A percentile compares a stretch with the other conserved stretches of the same genome.
phyloP scores from a whole-genome alignment of 257 asterid genomes.

The Rehmannia glutinosa region DNA sequence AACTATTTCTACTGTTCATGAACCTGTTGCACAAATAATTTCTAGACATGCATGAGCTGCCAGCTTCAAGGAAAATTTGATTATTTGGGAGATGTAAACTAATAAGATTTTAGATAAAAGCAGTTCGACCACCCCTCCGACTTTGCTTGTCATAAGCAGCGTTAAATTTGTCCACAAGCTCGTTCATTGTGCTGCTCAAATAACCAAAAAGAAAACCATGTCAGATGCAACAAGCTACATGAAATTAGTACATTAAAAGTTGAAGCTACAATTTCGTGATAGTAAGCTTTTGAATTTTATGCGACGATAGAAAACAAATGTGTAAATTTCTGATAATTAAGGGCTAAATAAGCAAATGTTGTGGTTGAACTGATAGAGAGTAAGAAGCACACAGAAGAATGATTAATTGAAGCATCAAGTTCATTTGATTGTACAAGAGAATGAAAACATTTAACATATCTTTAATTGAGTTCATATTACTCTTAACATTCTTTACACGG shows the following conservation, averaged over 20 bases:
- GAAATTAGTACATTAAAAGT: neutral
- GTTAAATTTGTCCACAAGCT: slow-evolving; percentile 68
- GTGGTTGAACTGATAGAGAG: too few relatives aligned
- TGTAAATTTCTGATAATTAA: too few relatives aligned
- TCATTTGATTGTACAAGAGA: too few relatives aligned
- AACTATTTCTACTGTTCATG: slow-evolving; percentile 6
- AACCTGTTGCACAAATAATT: neutral
- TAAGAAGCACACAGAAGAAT: too few relatives aligned
- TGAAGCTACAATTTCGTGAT: too few relatives aligned
- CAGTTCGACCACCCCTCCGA: slow-evolving; percentile 58
- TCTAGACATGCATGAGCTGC: neutral
- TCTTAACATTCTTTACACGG: too few relatives aligned
- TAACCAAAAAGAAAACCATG: neutral
- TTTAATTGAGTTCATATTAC: too few relatives aligned
- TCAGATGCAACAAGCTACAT: neutral
- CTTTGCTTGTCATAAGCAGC: slow-evolving; percentile 65
- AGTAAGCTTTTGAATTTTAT: too few relatives aligned
- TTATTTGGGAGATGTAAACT: neutral
- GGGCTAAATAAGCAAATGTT: too few relatives aligned
- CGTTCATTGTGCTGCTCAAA: slow-evolving; percentile 60
- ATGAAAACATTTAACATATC: too few relatives aligned
- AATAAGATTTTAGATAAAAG: slow-evolving; percentile 37
- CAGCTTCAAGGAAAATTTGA: too few relatives aligned
- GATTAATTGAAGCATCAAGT: too few relatives aligned
- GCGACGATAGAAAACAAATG: neutral